Evolutionary conservation across 75 land plant species (phyloP).

Genomic region (Pinus taeda): DNA sequence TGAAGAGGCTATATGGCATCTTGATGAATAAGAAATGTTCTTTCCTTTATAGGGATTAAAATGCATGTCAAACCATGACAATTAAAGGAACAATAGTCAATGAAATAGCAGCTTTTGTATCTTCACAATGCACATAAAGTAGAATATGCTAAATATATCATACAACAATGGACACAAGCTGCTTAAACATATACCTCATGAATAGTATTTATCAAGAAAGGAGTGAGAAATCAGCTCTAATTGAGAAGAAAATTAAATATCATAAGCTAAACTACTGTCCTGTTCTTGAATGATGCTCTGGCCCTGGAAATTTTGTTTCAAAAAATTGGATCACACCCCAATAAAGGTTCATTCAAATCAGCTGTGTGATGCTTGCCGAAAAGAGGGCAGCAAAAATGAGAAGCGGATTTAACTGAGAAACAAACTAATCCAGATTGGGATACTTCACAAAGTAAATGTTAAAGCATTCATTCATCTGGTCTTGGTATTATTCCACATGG

Average conservation of each 20-base stretch:
- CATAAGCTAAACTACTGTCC: background rate
- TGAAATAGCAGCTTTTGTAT: background rate
- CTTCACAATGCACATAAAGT: background rate
- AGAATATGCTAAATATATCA: background rate
- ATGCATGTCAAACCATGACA: background rate
- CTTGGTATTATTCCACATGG: slow-evolving; percentile 12
- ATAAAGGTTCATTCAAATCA: background rate
- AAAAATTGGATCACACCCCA: slow-evolving; percentile 5
- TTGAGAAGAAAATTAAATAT: background rate
- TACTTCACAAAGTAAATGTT: slow-evolving; percentile 7
- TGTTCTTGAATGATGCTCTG: background rate
- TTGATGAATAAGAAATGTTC: background rate
- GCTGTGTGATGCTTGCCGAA: slow-evolving; percentile 8
- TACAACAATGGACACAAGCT: background rate
- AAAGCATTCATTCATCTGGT: slow-evolving; percentile 11
- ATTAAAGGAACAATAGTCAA: slow-evolving; percentile 1
- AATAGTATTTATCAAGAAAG: background rate
- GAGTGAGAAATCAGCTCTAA: background rate
- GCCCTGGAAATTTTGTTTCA: background rate
- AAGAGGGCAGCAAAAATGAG: background rate
- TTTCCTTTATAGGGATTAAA: background rate
- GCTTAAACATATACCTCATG: background rate
- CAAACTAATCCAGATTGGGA: slow-evolving; percentile 3
- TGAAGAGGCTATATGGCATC: background rate
- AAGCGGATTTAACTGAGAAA: background rate